phyloP scores from a whole-genome alignment of 169 alveolate genomes.

The Plasmodium billcollinsi region DNA sequence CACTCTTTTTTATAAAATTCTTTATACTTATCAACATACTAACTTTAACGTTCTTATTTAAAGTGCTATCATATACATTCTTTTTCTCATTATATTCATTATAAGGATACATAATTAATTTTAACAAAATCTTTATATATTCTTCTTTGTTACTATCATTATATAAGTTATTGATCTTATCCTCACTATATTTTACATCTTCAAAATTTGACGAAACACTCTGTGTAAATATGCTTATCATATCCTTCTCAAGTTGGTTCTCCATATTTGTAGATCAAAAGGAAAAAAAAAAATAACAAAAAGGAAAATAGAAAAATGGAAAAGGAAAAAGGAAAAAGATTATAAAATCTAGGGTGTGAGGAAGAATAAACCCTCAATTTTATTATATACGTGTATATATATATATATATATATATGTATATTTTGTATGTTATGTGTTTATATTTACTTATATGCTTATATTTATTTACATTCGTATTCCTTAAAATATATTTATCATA shows the following conservation, averaged over 20 bases:
- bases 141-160: conserved; percentile 35
- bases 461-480: too few species aligned
- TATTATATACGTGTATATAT: too few species aligned
- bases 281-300: not conserved
- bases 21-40: conserved; percentile 58
- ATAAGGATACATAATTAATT: conserved; percentile 53
- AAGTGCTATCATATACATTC: conserved; percentile 14
- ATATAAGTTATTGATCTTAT: conserved; percentile 26
- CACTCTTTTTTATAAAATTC: conserved; percentile 50
- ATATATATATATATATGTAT: too few species aligned
- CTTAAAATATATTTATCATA: too few species aligned
- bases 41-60: conserved; percentile 53
- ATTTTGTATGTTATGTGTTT: too few species aligned
- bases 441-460: too few species aligned
- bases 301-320: too few species aligned
- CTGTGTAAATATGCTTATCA: conserved; percentile 26
- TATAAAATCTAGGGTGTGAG: too few species aligned
- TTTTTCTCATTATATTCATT: conserved; percentile 29
- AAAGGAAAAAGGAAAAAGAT: too few species aligned
- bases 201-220: conserved; percentile 61
- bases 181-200: conserved; percentile 36
- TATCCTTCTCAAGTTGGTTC: conserved; percentile 30
- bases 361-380: too few species aligned
- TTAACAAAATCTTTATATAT: conserved; percentile 38
- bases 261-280: conserved; percentile 15